Evolutionary conservation across 2,329 filamentous ascomycete genomes (phyloP), one percentile per base, ranked within the genome.

Genomic region (Cladophialophora chaetospira): DNA sequence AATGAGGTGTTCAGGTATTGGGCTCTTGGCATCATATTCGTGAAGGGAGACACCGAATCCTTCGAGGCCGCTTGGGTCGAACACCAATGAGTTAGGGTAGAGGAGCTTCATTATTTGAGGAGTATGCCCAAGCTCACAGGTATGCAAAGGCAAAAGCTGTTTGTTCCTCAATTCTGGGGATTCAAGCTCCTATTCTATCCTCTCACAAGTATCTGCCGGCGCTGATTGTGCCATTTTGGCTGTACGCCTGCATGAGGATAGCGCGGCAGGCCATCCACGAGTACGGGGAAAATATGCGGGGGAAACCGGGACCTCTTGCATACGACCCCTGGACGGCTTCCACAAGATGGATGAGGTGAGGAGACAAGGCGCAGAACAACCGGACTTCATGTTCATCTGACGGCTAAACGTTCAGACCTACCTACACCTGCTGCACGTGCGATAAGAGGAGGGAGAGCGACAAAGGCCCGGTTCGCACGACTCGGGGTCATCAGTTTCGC

Each of bases 71-170:
- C 75, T 60, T 57, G 79, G 65, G 72, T 86, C 77, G 68, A 87
- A 78, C 53, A 74, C 75, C 60, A 86, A 77, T 3, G 83, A 85
- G 56, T 81, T 86, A 48, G 84, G 84, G 73, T 86, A 86, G 60
- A 86, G 82, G 63, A 87, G 81, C 75, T 87, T 87, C 82, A 61
- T 61, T 25, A 21, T 35, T 55, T 28, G 21, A 31, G n/a, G 11
- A 13, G 13, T 15, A 2, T 10, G 25, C 13, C 8, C 13, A 21
- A 17, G 8, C 26, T 2, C 8, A 19, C 10, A 40, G 25, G 4
- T 10, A n/a, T 26, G 8, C 21, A 36, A 17, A 21, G 23, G 25
- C 3, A 38, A 15, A 21, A 40, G 31, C 23, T 8, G 8, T 38
- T 6, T 5, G 4, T n/a, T 36, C 21, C 6, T 19, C 1, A 5